Evolutionary conservation across 331 rosid species (phyloP), one percentile per base, ranked within the genome.

Genomic region (Acacia concinna): DNA sequence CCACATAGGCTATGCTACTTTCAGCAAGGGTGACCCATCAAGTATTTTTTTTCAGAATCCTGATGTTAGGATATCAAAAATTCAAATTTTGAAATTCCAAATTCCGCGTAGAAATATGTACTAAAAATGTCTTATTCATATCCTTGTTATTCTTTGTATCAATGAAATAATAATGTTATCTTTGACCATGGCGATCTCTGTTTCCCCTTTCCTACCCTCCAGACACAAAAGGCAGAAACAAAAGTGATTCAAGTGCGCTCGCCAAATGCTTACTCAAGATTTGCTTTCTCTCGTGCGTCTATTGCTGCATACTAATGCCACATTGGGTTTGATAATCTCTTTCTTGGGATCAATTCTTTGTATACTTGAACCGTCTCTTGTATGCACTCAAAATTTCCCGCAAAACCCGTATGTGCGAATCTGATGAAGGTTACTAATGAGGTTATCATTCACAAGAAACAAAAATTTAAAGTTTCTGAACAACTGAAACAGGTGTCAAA

Each of bases 121-220:
- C 73, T 76, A 81, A 79, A 38, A 83, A 84, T 81, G 75, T 62
- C 79, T 79, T 79, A 68, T 80, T 81, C 64, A 37, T 81, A 78
- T 78, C 71, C 86, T 78, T 81, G 80, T 75, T 77, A 90, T 85
- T 86, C 88, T 87, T 91, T 87, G 86, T 59, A 79, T 74, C 69
- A 82, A 28, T 86, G 86, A 71, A 86, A 83, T 87, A 82, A 87
- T 73, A 65, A 44, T 57, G 49, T 68, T 28, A 32, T 46, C 23
- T 10, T 27, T 3, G 34, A 40, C 68, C 44, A 13, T 47, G 75
- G 51, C 44, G 17, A 68, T 81, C 66, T 74, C 27, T 13, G 70
- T 11, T 35, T 66, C 63, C 52, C 74, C 79, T 21, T 47, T 46
- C 38, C 67, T 12, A 25, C 63, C 63, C 37, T 32, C 40, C 66